Percentiles rank a stretch among this genome's conserved stretches.
Evolutionary conservation across 306 rosid genomes (phyloP).

Genomic region (Albizia julibrissin): DNA sequence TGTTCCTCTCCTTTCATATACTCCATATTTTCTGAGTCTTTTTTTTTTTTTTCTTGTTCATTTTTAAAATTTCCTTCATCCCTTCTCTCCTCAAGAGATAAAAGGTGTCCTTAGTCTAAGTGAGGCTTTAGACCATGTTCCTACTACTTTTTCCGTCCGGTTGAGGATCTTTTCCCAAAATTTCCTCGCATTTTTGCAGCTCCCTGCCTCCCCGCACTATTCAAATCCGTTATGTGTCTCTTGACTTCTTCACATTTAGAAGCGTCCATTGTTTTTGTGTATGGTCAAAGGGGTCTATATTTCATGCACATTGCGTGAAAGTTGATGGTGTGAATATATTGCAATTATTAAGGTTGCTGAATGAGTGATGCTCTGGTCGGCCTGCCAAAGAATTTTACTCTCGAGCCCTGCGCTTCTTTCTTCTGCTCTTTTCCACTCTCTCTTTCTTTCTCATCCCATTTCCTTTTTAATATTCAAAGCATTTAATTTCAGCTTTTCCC

Average conservation of each 20-base stretch:
- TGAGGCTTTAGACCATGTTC: not conserved
- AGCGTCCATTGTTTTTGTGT: not conserved
- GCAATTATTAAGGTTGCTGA: slow-evolving; percentile 26
- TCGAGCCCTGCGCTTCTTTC: slow-evolving; percentile 58
- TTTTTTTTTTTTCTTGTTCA: not conserved
- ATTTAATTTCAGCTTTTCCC: not conserved
- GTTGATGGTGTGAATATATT: not conserved
- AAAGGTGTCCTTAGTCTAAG: not conserved
- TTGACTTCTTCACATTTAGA: not conserved
- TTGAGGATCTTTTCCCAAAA: not conserved
- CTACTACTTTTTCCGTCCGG: not conserved
- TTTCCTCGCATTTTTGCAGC: not conserved
- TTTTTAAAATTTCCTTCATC: too few relatives aligned
- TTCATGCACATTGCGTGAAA: not conserved
- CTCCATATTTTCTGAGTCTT: not conserved
- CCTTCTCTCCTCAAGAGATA: not conserved
- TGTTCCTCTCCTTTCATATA: not conserved
- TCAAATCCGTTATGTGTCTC: not conserved
- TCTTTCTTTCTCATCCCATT: not conserved
- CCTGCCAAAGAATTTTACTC: slow-evolving; percentile 12
- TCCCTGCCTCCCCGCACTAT: not conserved
- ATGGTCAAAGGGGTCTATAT: not conserved
- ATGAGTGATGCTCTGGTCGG: not conserved
- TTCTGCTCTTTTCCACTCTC: not conserved
- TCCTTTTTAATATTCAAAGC: not conserved